Base-by-base conservation (phyloP, 139 green algal species). In the Closterium sp. region DNA sequence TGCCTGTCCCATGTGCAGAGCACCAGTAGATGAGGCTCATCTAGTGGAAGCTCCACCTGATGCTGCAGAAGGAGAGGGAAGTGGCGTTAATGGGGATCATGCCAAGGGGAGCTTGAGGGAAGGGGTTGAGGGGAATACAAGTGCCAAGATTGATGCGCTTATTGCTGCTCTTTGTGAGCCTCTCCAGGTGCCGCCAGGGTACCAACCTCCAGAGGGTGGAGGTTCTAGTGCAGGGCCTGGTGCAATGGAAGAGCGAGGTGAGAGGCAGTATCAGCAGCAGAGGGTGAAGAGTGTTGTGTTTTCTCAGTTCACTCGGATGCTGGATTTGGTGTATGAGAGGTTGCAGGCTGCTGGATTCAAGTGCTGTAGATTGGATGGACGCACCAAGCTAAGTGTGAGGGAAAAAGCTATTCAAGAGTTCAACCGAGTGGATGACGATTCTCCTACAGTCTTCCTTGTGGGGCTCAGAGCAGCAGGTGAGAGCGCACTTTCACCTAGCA, bases 1-100 rank as follows among this genome's bases (percentile, higher is more conserved):
- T 9, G 38, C 88, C 21, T 97, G 96, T 93, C 96, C 96, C 11
- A 88, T 97, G 34, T 97, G 96, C 92, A 38, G 91, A 31, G 38
- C 91, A 22, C n/a, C 86, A 22, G 86, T 93, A 22, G 31, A 30
- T 50, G 22, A 88, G 27, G 42, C 86, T 42, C n/a, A 93, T 27
- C 87, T 93, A 7, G 21, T 93, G 45, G 85, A 84, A 30, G 87
- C 85, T 31, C 91, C 91, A 21, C 38, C 87, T 28, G 28, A 93
- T 79, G 62, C 19, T 79, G 19, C 31, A 88, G 29, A 88, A 88
- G 85, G 30, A 88, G 62, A 79, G 17, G 62, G 62, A 19, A 0
- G 19, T 79, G 62, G 62, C 4, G 62, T 13, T 79, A 79, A 73
- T 73, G 50, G 50, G 50, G 50, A 73, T 22, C 50, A 21, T 73